Evolutionary conservation across 2,329 filamentous ascomycete genomes (phyloP).

Genomic region (Colletotrichum lini): DNA sequence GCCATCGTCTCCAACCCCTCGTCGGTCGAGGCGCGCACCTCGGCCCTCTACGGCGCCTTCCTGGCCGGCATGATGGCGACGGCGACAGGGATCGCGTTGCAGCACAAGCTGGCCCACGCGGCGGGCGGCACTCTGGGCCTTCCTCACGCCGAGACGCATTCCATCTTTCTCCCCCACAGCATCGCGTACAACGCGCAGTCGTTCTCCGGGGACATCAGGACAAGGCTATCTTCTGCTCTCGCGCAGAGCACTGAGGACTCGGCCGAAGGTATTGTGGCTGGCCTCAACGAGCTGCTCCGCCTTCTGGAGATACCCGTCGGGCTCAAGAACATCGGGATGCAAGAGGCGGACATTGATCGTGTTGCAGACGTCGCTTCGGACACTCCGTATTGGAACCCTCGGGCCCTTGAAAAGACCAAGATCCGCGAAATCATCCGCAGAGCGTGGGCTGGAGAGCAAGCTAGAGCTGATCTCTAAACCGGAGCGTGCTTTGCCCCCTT

Average conservation of each 20-base stretch:
- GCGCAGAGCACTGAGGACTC: conserved; percentile 33
- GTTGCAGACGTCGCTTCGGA: conserved; percentile 69
- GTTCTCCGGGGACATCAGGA: conserved; percentile 12
- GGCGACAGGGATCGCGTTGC: conserved; percentile 38
- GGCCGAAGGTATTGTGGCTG: conserved; percentile 28
- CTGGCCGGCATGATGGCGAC: conserved; percentile 31
- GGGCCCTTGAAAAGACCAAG: conserved; percentile 63
- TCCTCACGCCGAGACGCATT: conserved; percentile 41
- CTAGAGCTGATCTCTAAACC: conserved; percentile 63
- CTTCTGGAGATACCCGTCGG: conserved; percentile 64
- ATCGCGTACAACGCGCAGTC: conserved; percentile 32
- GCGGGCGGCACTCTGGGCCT: conserved; percentile 36
- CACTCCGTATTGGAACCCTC: conserved; percentile 72
- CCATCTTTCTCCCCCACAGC: conserved; percentile 38
- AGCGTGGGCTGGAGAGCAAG: conserved; percentile 70
- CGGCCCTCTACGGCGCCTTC: conserved; percentile 41
- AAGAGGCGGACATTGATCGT: conserved; percentile 69
- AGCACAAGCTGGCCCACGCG: conserved; percentile 41
- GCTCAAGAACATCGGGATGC: conserved; percentile 68
- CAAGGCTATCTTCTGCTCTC: conserved; percentile 26
- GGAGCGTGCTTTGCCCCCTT: neutral
- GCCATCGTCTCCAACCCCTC: conserved; percentile 62
- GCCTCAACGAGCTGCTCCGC: conserved; percentile 36
- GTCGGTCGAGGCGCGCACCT: conserved; percentile 59
- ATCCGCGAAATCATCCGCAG: conserved; percentile 70